Evolutionary conservation across 345 rosid species (phyloP).

Genomic region (Euclidium syriacum): DNA sequence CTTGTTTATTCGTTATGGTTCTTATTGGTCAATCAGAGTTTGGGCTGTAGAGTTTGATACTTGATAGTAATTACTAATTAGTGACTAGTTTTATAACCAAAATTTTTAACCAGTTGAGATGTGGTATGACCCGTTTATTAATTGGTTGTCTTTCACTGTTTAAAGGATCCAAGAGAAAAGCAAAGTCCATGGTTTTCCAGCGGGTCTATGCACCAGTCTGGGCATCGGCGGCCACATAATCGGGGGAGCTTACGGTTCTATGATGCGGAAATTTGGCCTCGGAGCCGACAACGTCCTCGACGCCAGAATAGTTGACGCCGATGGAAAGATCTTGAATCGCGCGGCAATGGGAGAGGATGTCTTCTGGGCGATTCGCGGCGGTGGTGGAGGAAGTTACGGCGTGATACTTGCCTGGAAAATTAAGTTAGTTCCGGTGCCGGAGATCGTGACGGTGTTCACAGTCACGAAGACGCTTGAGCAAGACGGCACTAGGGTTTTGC

Average conservation of each 20-base stretch:
- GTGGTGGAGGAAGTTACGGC: slow-evolving; percentile 58
- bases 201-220: slow-evolving; percentile 45
- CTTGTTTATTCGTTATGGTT: too few relatives aligned
- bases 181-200: slow-evolving; percentile 46
- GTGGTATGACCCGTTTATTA: too few relatives aligned
- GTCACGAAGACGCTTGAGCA: slow-evolving; percentile 33
- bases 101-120: too few relatives aligned
- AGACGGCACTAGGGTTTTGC: slow-evolving; percentile 34
- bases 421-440: slow-evolving; percentile 48
- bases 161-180: slow-evolving; percentile 47
- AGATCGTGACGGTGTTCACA: slow-evolving; percentile 40
- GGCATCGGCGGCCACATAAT: slow-evolving; percentile 50
- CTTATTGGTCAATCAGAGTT: too few relatives aligned
- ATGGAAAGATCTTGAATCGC: slow-evolving; percentile 41
- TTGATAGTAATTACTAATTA: too few relatives aligned
- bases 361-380: slow-evolving; percentile 58
- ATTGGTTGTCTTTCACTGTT: neutral
- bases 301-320: slow-evolving; percentile 42
- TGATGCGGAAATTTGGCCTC: slow-evolving; percentile 60
- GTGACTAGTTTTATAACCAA: too few relatives aligned
- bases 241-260: slow-evolving; percentile 47
- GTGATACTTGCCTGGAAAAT: slow-evolving; percentile 46
- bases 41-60: too few relatives aligned
- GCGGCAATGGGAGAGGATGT: slow-evolving; percentile 50
- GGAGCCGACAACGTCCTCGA: slow-evolving; percentile 58